phyloP scores from a whole-genome alignment of 1,139 yeast genomes.

The Candida tropicalis region DNA sequence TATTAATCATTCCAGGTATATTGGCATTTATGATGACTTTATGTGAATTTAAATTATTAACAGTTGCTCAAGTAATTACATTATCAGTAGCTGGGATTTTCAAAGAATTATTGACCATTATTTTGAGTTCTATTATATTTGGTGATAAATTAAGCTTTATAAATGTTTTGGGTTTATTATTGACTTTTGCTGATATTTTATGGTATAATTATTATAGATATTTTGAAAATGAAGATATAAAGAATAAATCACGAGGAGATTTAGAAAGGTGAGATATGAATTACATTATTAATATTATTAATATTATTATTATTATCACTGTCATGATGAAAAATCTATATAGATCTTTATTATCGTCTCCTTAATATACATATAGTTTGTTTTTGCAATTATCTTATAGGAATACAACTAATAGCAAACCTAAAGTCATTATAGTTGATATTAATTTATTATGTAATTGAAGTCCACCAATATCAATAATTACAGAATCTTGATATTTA shows the following conservation, averaged over 20 bases:
- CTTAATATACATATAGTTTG: too few relatives aligned
- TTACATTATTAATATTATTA: too few relatives aligned
- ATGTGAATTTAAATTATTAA: conserved; percentile 81
- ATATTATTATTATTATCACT: conserved; percentile 1
- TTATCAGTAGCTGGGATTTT: conserved; percentile 89
- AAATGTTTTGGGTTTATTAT: conserved; percentile 72
- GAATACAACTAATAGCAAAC: conserved; percentile 3
- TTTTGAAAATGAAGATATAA: conserved; percentile 23
- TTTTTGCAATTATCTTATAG: neutral
- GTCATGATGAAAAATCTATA: neutral
- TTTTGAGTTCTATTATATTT: conserved; percentile 69
- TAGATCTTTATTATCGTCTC: neutral
- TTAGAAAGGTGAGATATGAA: conserved; percentile 4
- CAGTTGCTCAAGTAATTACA: conserved; percentile 83
- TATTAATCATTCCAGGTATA: conserved; percentile 79
- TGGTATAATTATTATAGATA: conserved; percentile 77
- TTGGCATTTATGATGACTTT: conserved; percentile 89
- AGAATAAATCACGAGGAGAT: neutral
- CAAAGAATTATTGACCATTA: conserved; percentile 84
- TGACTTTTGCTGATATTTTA: conserved; percentile 76
- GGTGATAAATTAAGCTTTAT: conserved; percentile 70
- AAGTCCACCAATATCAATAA: neutral
- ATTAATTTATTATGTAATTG: conserved; percentile 1
- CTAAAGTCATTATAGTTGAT: neutral
- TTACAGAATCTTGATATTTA: neutral